A percentile compares a stretch with the other conserved stretches of the same genome.
These are phyloP conservation scores for Ceratobasidium papillatum DNA, from an alignment of 1,284 basidiomycete genomes.

Conservation along the genomic window DNA sequence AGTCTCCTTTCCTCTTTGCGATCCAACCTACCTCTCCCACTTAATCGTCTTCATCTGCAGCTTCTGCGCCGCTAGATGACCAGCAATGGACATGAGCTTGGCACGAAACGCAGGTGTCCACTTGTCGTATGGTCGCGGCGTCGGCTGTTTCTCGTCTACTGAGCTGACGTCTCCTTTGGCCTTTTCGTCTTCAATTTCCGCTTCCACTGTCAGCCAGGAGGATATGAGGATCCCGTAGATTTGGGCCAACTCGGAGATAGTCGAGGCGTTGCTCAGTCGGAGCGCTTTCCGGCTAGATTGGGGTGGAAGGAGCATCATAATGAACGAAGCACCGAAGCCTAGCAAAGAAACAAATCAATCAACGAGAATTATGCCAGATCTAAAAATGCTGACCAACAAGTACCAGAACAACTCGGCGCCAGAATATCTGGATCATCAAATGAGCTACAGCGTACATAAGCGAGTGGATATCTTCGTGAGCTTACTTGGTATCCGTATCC, in stretches of 20 bases:
- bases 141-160: conserved; percentile 15
- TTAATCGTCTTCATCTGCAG: conserved; percentile 55
- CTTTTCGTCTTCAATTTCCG: conserved; percentile 44
- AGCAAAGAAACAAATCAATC: conserved; percentile 4
- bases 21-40: conserved; percentile 55
- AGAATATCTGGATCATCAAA: conserved; percentile 55
- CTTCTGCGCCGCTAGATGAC: conserved; percentile 55
- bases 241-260: conserved; percentile 54
- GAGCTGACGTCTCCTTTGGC: conserved; percentile 5
- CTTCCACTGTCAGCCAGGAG: conserved; percentile 55
- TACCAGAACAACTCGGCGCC: conserved; percentile 60
- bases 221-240: conserved; percentile 59
- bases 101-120: conserved; percentile 43
- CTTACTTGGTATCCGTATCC: conserved; percentile 56
- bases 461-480: not conserved
- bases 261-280: conserved; percentile 58
- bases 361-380: not conserved
- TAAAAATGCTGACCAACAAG: conserved; percentile 54
- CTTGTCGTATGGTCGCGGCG: conserved; percentile 36
- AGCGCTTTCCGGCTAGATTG: conserved; percentile 61
- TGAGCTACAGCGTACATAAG: not conserved
- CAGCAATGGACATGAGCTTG: conserved; percentile 48
- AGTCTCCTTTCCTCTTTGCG: not conserved
- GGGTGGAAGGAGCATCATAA: conserved; percentile 62
- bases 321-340: conserved; percentile 60